phyloP scores from a whole-genome alignment of 345 rosid species.

The Pistacia integerrima region DNA sequence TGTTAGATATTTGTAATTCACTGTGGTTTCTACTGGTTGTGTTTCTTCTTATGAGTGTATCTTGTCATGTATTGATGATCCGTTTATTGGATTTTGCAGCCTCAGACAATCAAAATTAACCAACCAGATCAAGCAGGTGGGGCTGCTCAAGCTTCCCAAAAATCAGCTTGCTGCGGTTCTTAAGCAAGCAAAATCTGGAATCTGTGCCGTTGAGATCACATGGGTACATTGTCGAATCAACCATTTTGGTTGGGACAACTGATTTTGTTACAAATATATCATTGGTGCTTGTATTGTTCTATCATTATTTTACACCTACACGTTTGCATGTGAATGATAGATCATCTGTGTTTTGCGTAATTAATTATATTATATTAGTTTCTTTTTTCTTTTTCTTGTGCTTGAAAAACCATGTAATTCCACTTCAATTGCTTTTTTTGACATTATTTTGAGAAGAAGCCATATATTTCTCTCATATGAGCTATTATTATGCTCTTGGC shows the following conservation, averaged over 20 bases:
- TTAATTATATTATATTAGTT: constrained; percentile 34
- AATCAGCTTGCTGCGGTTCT: constrained; percentile 63
- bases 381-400: background rate
- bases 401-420: background rate
- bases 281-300: constrained; percentile 42
- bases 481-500: background rate
- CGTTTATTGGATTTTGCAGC: constrained; percentile 37
- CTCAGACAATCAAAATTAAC: constrained; percentile 56
- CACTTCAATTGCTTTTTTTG: background rate
- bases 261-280: constrained; percentile 45
- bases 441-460: background rate
- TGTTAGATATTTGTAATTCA: background rate
- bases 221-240: constrained; percentile 30
- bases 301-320: constrained; percentile 37
- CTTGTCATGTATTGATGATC: background rate
- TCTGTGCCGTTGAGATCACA: constrained; percentile 13
- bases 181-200: constrained; percentile 18
- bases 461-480: background rate
- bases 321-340: constrained; percentile 46
- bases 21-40: background rate
- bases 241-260: constrained; percentile 28
- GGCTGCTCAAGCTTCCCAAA: constrained; percentile 36
- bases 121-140: constrained; percentile 46
- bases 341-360: constrained; percentile 30
- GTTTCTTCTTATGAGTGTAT: background rate